These are phyloP conservation scores for Hypoxylon lienhwacheense DNA, from an alignment of 495 filamentous ascomycete species.

Conservation along the genomic window DNA sequence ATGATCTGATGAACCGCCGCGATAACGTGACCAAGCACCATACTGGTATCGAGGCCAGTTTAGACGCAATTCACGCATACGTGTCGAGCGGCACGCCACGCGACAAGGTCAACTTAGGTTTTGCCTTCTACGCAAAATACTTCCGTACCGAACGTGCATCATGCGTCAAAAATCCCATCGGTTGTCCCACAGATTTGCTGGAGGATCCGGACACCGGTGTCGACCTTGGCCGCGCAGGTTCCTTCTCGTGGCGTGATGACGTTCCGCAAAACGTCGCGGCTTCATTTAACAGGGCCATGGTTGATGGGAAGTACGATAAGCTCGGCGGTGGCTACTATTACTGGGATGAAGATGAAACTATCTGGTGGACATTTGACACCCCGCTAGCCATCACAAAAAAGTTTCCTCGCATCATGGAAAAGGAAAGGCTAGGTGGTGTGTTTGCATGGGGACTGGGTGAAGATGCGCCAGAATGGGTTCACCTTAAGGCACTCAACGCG, in stretches of 20 bases:
- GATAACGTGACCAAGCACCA: constrained; percentile 69
- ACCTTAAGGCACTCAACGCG: constrained; percentile 60
- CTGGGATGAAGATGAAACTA: constrained; percentile 58
- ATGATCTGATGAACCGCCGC: constrained; percentile 77
- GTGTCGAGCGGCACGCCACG: constrained; percentile 57
- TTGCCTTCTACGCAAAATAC: constrained; percentile 76
- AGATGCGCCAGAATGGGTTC: constrained; percentile 61
- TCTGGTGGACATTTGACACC: constrained; percentile 81
- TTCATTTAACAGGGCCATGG: constrained; percentile 55
- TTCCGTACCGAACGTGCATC: constrained; percentile 61
- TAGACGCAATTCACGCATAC: constrained; percentile 62
- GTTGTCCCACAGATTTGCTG: constrained; percentile 63
- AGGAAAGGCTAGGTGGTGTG: constrained; percentile 64
- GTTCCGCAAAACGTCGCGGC: constrained; percentile 49
- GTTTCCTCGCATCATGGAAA: constrained; percentile 61
- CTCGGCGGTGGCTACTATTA: constrained; percentile 68
- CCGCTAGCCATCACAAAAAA: constrained; percentile 63
- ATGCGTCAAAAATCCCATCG: constrained; percentile 56
- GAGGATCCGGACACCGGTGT: constrained; percentile 66
- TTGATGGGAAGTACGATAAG: constrained; percentile 59
- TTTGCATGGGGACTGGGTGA: constrained; percentile 77
- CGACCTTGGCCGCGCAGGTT: constrained; percentile 65
- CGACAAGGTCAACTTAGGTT: constrained; percentile 68
- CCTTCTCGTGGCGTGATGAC: constrained; percentile 62
- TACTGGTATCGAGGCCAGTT: constrained; percentile 58